phyloP scores from a whole-genome alignment of 148 eudicot species.

The Vaccinium darrowii region DNA sequence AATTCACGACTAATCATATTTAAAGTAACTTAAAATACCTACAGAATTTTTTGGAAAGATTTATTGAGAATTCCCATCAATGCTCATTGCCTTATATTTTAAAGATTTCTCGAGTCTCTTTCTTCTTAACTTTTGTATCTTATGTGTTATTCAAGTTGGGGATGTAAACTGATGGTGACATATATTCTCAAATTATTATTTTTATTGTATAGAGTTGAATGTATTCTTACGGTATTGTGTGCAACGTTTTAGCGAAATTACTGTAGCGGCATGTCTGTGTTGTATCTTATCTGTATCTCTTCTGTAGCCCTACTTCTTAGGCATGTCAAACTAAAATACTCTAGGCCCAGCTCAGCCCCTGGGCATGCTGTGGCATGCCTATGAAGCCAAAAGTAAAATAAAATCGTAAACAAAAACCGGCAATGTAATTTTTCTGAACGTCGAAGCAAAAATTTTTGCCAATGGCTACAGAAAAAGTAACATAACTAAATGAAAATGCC shows the following conservation, averaged over 20 bases:
- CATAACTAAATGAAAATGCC: neutral
- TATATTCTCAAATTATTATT: neutral
- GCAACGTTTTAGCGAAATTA: neutral
- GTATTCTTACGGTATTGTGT: neutral
- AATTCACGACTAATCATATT: neutral
- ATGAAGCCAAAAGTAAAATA: neutral
- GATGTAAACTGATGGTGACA: neutral
- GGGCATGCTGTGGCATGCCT: neutral
- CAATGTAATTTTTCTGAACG: neutral
- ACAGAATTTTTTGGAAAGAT: neutral
- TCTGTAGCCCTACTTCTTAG: neutral
- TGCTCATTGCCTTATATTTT: neutral
- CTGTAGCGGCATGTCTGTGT: neutral
- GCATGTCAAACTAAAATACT: neutral
- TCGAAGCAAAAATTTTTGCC: neutral
- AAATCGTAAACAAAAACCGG: neutral
- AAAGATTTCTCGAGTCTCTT: neutral
- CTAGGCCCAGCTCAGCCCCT: neutral
- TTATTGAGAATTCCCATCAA: neutral
- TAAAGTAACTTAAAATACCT: neutral
- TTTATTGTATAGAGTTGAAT: neutral
- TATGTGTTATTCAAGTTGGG: neutral
- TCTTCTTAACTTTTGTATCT: neutral
- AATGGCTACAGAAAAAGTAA: neutral
- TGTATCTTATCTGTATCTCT: neutral